Conservation (phyloP, 2,329 filamentous ascomycete species). For the Aspergillus sp. region DNA sequence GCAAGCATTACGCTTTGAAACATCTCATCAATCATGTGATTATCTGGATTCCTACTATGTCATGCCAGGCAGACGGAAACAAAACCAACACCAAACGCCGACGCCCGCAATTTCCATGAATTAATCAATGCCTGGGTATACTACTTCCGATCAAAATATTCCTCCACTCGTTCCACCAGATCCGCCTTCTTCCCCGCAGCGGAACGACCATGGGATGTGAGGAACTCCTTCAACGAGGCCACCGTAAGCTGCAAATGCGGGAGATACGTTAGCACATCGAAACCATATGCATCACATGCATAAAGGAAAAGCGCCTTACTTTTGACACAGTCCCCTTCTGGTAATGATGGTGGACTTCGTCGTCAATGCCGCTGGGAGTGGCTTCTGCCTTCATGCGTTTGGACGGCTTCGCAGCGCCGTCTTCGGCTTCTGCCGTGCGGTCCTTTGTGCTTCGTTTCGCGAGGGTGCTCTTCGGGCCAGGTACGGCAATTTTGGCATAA, state of each 20-base stretch:
- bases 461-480: conserved; percentile 43
- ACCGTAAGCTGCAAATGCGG: conserved; percentile 42
- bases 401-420: conserved; percentile 26
- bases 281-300: neutral
- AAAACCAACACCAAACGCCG: neutral
- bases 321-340: conserved; percentile 44
- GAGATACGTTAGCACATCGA: conserved; percentile 6
- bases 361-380: conserved; percentile 25
- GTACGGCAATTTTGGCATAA: conserved; percentile 43
- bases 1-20: no score
- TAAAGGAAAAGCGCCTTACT: conserved; percentile 18
- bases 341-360: conserved; percentile 40
- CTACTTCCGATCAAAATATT: conserved; percentile 45
- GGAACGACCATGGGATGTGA: conserved; percentile 42
- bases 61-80: no score
- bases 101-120: neutral
- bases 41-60: neutral
- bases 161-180: conserved; percentile 49
- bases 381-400: conserved; percentile 48
- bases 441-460: conserved; percentile 45
- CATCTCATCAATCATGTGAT: no score
- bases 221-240: conserved; percentile 45
- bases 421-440: conserved; percentile 19
- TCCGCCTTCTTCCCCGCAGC: conserved; percentile 49
- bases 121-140: neutral